Base-by-base conservation (phyloP, 345 rosid genomes). In the Citrus glauca region DNA sequence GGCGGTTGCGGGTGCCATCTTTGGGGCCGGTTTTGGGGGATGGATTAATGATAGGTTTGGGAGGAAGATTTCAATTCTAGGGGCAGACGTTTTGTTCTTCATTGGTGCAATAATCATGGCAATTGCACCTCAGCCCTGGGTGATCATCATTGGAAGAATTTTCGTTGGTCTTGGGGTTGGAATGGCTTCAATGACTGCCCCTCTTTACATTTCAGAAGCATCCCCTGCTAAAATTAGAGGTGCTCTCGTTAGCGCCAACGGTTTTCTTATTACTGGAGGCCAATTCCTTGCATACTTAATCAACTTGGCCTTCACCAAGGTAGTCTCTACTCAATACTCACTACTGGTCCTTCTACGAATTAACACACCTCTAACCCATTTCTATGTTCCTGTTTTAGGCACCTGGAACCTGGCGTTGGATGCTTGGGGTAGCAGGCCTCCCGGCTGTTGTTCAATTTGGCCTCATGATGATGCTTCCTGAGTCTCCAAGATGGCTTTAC, bases 101-200 rank as follows among this genome's bases (percentile, higher is more conserved):
- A 0, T 88, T 1, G 99, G 98, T 2, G 92, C 98, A 0, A 4
- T 90, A 1, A 67, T 91, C 30, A 96, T 96, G 99, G 95, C 93
- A 0, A 2, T 74, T 13, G 91, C 99, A 79, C 94, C 94, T 0
- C 88, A 82, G 62, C 97, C 97, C 0, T 87, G 91, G 91, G 81
- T 96, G 56, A 87, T 94, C 64, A 85, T 94, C 57, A 0, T 92
- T 1, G 99, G 98, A 9, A 90, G 98, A 78, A 56, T 92, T 72
- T 85, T 96, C 6, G 95, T 94, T 19, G 99, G 99, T 6, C 80
- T 94, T 3, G 99, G 99, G 13, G 98, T 94, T 6, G 98, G 98
- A 63, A 94, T 90, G 97, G 99, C 97, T 61, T 96, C 99, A 74
- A 94, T 96, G 98, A 92, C 97, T 0, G 74, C 99, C 0, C 98